These are phyloP conservation scores for Zarea fungicola DNA, from an alignment of 2,329 filamentous ascomycete species.

Conservation along the genomic window DNA sequence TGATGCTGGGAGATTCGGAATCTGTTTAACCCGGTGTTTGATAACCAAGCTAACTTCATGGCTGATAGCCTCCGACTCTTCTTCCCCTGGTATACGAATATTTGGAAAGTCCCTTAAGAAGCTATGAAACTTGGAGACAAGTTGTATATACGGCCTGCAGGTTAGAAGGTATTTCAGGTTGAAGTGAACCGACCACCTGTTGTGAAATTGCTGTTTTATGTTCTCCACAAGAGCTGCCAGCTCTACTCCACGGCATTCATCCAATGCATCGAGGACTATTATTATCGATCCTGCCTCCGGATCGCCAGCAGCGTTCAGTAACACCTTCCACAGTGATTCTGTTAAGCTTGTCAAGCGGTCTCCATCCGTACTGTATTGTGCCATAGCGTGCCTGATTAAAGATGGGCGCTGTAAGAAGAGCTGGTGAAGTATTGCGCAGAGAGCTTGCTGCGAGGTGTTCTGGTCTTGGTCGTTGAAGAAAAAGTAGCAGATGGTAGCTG, in stretches of 20 bases:
- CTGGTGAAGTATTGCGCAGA: conserved; percentile 38
- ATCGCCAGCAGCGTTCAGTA: conserved; percentile 24
- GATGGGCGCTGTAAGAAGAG: conserved; percentile 27
- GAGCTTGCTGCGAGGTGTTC: conserved; percentile 27
- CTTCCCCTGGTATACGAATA: conserved; percentile 32
- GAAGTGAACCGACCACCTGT: neutral
- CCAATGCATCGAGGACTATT: conserved; percentile 35
- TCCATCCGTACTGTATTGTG: conserved; percentile 22
- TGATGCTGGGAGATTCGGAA: conserved; percentile 10
- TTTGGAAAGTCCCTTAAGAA: conserved; percentile 20
- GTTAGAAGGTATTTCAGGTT: conserved; percentile 32
- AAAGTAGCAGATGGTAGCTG: conserved; percentile 33
- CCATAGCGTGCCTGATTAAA: conserved; percentile 29
- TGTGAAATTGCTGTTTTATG: conserved; percentile 8
- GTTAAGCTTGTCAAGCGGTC: conserved; percentile 17
- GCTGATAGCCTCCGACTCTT: conserved; percentile 29
- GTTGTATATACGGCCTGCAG: conserved; percentile 28
- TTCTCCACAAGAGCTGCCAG: conserved; percentile 18
- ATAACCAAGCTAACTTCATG: conserved; percentile 33
- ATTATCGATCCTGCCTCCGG: conserved; percentile 24
- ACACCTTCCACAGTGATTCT: conserved; percentile 34
- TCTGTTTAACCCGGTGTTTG: conserved; percentile 17
- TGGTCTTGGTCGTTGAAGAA: conserved; percentile 39
- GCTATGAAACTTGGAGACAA: conserved; percentile 21
- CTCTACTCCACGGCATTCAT: conserved; percentile 29